Percentiles rank a stretch among this genome's conserved stretches.
phyloP scores from a whole-genome alignment of 768 basidiomycete species.

The Mycena chlorophos region DNA sequence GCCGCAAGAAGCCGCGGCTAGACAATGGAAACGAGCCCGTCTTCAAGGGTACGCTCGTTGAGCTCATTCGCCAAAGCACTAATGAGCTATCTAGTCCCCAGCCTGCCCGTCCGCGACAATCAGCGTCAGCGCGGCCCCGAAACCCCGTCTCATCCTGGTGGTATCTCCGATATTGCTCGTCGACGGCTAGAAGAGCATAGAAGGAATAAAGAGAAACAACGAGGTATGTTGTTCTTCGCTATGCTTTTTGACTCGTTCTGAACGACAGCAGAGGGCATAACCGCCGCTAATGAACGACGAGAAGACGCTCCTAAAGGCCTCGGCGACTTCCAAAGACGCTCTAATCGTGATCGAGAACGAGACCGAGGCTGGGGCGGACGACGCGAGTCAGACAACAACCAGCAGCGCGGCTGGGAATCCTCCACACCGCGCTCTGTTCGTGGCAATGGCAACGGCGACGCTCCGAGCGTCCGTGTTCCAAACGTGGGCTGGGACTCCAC shows the following conservation, averaged over 20 bases:
- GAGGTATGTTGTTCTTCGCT: constrained; percentile 45
- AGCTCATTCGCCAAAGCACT: constrained; percentile 1
- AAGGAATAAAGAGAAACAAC: constrained; percentile 64
- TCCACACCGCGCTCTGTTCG: constrained; percentile 63
- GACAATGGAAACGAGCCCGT: constrained; percentile 66
- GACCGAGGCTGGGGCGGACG: constrained; percentile 50
- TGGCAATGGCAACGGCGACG: constrained; percentile 47
- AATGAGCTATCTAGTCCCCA: constrained; percentile 66
- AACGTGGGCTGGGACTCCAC: constrained; percentile 96
- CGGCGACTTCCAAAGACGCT: constrained; percentile 90
- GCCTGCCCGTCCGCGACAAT: constrained; percentile 64
- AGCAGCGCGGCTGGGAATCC: constrained; percentile 51
- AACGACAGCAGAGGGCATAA: constrained; percentile 62
- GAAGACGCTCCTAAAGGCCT: constrained; percentile 72
- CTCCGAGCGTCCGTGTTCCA: constrained; percentile 85
- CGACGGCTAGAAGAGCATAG: constrained; percentile 77
- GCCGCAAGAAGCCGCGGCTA: constrained; percentile 66
- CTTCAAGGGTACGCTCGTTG: constrained; percentile 75
- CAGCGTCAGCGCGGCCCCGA: constrained; percentile 79
- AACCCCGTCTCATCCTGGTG: constrained; percentile 91
- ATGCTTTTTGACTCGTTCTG: not conserved
- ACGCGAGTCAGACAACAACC: constrained; percentile 37
- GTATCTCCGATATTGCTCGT: constrained; percentile 75
- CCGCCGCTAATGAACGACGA: constrained; percentile 55
- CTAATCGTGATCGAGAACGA: constrained; percentile 71